These are phyloP conservation scores for Lasiosphaeriaceae sp. DNA, from an alignment of 495 filamentous ascomycete genomes.

Conservation along the genomic window DNA sequence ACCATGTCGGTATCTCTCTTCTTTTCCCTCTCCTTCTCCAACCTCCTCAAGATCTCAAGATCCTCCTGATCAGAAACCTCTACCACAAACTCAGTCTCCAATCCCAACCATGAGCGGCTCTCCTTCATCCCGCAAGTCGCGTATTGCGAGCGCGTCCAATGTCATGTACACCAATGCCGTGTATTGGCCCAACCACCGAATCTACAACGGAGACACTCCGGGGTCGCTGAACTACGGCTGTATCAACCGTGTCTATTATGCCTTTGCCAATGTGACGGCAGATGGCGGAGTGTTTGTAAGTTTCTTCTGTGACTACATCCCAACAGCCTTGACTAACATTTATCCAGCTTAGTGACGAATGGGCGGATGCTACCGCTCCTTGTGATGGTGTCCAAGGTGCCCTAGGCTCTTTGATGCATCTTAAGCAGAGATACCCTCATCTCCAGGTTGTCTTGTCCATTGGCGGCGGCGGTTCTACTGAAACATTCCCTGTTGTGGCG, in stretches of 20 bases:
- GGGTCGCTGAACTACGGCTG: conserved; percentile 64
- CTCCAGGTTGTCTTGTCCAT: conserved; percentile 82
- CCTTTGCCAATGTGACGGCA: conserved; percentile 77
- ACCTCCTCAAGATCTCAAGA: not conserved
- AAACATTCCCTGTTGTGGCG: conserved; percentile 73
- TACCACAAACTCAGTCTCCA: not conserved
- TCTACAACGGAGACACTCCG: conserved; percentile 74
- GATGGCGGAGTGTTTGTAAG: conserved; percentile 81
- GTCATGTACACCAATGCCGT: conserved; percentile 69
- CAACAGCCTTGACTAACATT: conserved; percentile 17
- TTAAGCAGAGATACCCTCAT: conserved; percentile 72
- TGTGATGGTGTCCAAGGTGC: conserved; percentile 78
- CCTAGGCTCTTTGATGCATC: conserved; percentile 66
- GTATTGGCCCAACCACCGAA: conserved; percentile 86
- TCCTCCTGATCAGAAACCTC: not conserved
- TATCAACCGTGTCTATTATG: conserved; percentile 79
- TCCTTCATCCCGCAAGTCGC: conserved; percentile 35
- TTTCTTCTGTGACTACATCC: conserved; percentile 11
- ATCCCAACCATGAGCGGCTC: conserved; percentile 12
- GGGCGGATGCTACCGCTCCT: conserved; percentile 73
- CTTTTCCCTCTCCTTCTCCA: not conserved
- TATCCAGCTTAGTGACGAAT: conserved; percentile 76
- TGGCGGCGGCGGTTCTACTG: conserved; percentile 75
- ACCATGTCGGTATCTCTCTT: conserved; percentile 9
- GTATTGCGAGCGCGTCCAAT: conserved; percentile 35